Evolutionary conservation across 2,329 filamentous ascomycete genomes (phyloP).

Genomic region (Cryphonectria naterciae): DNA sequence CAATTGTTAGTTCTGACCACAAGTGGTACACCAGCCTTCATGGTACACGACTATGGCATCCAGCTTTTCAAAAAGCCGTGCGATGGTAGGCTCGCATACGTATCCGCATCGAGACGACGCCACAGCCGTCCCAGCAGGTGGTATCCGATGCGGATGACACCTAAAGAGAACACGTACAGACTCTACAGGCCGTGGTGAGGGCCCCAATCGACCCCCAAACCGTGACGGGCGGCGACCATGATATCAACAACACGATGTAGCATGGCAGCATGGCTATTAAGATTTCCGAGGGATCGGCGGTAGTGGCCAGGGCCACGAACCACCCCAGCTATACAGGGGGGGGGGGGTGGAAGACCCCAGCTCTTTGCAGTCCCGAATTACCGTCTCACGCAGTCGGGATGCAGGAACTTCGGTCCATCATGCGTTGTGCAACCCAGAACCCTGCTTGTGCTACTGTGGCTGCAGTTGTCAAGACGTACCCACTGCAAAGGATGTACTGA

Average conservation of each 20-base stretch:
- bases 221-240: neutral
- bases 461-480: slow-evolving; percentile 6
- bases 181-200: neutral
- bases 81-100: neutral
- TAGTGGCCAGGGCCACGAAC: slow-evolving; percentile 14
- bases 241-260: neutral
- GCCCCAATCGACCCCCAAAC: neutral
- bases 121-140: neutral
- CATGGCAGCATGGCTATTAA: neutral
- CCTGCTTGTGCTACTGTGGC: slow-evolving; percentile 17
- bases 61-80: neutral
- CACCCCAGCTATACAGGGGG: slow-evolving; percentile 21
- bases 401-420: slow-evolving; percentile 19
- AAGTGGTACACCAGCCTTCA: neutral
- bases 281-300: neutral
- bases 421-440: slow-evolving; percentile 3
- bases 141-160: neutral
- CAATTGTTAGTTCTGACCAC: neutral
- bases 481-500: neutral
- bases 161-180: neutral
- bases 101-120: neutral
- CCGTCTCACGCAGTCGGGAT: slow-evolving; percentile 19
- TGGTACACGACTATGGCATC: neutral
- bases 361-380: slow-evolving; percentile 25
- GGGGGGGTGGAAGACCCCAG: slow-evolving; percentile 22